Evolutionary conservation across 495 filamentous ascomycete genomes (phyloP).

Genomic region (Penicillium maclennaniae): DNA sequence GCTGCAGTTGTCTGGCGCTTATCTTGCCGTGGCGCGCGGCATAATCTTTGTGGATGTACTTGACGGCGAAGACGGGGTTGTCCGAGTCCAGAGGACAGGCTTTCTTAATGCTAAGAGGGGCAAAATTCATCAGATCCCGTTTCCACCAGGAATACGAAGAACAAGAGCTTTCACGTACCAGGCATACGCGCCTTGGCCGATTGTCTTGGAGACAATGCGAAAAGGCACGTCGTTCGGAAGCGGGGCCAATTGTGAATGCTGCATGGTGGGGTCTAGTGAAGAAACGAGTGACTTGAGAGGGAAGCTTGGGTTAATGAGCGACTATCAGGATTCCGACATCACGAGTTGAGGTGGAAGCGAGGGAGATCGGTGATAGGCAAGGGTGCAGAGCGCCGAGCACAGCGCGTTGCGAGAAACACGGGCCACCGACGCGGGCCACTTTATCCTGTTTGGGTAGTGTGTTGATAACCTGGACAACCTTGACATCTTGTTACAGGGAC

Average conservation of each 20-base stretch:
- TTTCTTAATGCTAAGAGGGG: conserved; percentile 76
- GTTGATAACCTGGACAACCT: conserved; percentile 23
- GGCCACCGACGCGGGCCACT: conserved; percentile 38
- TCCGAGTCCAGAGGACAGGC: conserved; percentile 66
- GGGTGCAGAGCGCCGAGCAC: conserved; percentile 2
- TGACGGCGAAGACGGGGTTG: conserved; percentile 87
- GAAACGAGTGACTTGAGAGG: background rate
- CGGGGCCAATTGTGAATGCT: conserved; percentile 84
- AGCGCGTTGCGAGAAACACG: conserved; percentile 7
- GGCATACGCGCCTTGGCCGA: conserved; percentile 94
- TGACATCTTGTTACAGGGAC: background rate
- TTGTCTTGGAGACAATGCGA: conserved; percentile 90
- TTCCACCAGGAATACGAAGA: background rate
- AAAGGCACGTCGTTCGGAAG: conserved; percentile 86
- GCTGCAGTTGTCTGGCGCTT: conserved; percentile 76
- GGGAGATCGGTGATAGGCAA: conserved; percentile 3
- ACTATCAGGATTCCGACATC: conserved; percentile 6
- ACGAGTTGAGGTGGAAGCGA: background rate
- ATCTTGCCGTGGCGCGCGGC: conserved; percentile 85
- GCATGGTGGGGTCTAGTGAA: conserved; percentile 31
- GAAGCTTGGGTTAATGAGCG: background rate
- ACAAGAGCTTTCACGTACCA: conserved; percentile 57
- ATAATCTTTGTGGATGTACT: conserved; percentile 97
- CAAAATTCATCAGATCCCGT: conserved; percentile 5
- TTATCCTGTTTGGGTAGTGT: conserved; percentile 46